Base-by-base conservation (phyloP, 495 filamentous ascomycete genomes). In the Tricharina praecox region DNA sequence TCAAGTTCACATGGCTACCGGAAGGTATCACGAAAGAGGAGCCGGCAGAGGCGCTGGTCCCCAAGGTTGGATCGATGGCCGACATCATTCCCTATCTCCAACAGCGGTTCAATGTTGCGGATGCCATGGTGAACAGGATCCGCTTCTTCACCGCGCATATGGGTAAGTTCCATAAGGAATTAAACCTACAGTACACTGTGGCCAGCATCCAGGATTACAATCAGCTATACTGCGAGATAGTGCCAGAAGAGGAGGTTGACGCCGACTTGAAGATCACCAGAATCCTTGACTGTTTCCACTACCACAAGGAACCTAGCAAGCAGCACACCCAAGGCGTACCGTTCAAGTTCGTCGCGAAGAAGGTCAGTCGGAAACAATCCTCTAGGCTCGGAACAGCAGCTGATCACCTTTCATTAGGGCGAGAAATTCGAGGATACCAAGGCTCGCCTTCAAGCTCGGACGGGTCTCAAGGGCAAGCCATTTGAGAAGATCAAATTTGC, bases 401-500 rank as follows among this genome's bases (percentile, higher is more conserved):
- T n/a, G n/a, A n/a, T n/a, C n/a, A n/a, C n/a, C n/a, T n/a, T n/a
- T n/a, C 16, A 37, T 18, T 49, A 90, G 79, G 82, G 78, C 26
- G 90, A 97, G 60, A 64, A 69, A 28, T 99, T 96, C 67, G 75
- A 78, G 32, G 81, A 96, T 24, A 95, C 90, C 42, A 93, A 86
- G 67, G 78, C 87, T 56, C 77, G 90, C 19, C 69, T 99, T 2
- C 84, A 85, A 54, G 83, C 82, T 60, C 74, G 90, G 40, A 93
- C 82, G 2, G 86, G 86, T 10, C 77, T 99, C 62, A 96, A 94
- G 67, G 90, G 90, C 52, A 96, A 96, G 68, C 84, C 83, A 47
- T 90, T 96, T 52, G 90, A 99, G 64, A 99, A 95, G 70, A 86
- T 96, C 62, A 94, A 87, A 64, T 95, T 99, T 68, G 83, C 85